Base-by-base conservation (phyloP, 768 basidiomycete species). In the Rhodotorula diobovata region DNA sequence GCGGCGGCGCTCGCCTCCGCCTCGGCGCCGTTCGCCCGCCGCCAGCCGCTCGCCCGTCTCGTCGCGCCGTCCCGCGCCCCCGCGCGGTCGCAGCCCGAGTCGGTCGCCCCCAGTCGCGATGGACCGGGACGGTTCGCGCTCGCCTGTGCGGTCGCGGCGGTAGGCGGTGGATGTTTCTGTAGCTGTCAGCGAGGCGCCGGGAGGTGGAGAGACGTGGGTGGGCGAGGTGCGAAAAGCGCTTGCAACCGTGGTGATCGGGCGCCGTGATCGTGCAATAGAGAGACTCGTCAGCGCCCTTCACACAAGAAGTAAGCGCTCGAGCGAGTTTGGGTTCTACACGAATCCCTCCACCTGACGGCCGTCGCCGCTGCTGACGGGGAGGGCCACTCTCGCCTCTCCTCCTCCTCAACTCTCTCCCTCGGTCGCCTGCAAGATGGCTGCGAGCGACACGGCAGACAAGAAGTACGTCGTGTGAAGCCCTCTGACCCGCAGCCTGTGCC, bases 391-490 rank as follows among this genome's bases (percentile, higher is more conserved):
- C 25, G 11, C 48, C 8, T 25, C 48, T 53, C 37, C 7, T 10
- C 34, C 25, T n/a, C 32, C 60, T 61, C 51, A 34, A 54, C 55
- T 11, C 9, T 11, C 55, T 16, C 30, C 21, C 55, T 34, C 30
- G 20, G 23, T 46, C 14, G 11, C 32, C 37, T 35, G 50, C 48
- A 51, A 37, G 14, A 50, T 61, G 59, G 18, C 64, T 45, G 54
- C 53, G 20, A 37, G 25, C 20, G 71, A 67, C 54, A n/a, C 55
- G 1, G 6, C 61, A n/a, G 70, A 71, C 66, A 63, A 63, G 34
- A 21, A 56, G 66, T 64, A 34, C 46, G 70, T 60, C 9, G 7
- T 7, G 1, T 46, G 1, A 20, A 18, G 34, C 8, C 9, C 4
- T n/a, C 28, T 2, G 8, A 9, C 41, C 43, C 9, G 14, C 3